Conservation (phyloP, 1,284 basidiomycete species). For the Ganoderma meredithae region DNA sequence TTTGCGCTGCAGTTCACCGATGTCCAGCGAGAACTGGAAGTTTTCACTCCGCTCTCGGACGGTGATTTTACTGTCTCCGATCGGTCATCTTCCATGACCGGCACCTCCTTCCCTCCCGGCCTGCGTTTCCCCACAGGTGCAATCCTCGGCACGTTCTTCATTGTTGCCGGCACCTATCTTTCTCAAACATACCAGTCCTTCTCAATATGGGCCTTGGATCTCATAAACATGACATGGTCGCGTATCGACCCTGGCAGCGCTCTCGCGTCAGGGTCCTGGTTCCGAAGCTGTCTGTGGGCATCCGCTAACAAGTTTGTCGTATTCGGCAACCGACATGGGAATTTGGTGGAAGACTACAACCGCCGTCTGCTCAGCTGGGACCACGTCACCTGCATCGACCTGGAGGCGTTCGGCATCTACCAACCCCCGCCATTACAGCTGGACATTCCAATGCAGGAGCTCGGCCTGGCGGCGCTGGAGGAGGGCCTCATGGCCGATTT, state of each 20-base stretch:
- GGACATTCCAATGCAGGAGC: constrained; percentile 75
- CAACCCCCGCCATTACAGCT: constrained; percentile 79
- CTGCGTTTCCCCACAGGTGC: constrained; percentile 94
- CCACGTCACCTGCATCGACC: constrained; percentile 88
- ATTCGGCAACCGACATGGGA: constrained; percentile 88
- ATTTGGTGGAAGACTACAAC: constrained; percentile 92
- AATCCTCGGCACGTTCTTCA: constrained; percentile 86
- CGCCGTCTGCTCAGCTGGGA: constrained; percentile 90
- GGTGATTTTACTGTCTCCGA: constrained; percentile 77
- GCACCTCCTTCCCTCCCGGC: constrained; percentile 85
- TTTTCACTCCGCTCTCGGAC: constrained; percentile 80
- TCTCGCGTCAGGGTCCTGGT: constrained; percentile 86
- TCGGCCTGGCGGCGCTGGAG: constrained; percentile 82
- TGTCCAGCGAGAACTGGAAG: constrained; percentile 91
- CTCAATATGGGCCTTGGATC: constrained; percentile 89
- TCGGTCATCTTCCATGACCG: constrained; percentile 79
- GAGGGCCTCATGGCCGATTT: constrained; percentile 85
- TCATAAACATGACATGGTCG: constrained; percentile 82
- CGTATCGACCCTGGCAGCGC: constrained; percentile 86
- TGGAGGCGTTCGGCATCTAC: constrained; percentile 95
- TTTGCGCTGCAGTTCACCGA: constrained; percentile 83
- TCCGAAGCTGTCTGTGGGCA: constrained; percentile 85
- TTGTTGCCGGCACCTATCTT: constrained; percentile 90
- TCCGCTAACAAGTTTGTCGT: constrained; percentile 84
- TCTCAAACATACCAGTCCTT: constrained; percentile 90